Base-by-base conservation (phyloP, 2,329 filamentous ascomycete genomes). In the Eutypa lata region DNA sequence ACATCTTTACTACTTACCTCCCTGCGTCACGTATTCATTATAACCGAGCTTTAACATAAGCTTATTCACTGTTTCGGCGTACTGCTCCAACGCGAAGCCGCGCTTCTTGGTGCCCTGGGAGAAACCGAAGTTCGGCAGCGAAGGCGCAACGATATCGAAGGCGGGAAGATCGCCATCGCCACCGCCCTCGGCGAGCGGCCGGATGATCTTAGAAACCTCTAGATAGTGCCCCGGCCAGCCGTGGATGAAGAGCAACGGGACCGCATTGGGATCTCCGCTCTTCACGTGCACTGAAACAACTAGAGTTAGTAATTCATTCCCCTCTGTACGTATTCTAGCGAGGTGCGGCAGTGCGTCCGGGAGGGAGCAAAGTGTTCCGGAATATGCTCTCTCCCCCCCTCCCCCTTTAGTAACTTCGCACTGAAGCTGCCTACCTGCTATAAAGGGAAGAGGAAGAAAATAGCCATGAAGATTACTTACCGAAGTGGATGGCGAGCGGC, bases 31-130 rank as follows among this genome's bases (percentile, higher is more conserved):
- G 54, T 87, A 89, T 69, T 82, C 72, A 2, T 76, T 58, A 63
- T 88, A 91, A 0, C 86, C 86, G 2, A 91, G 76, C 13, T 78
- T 76, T 7, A 80, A 69, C 88, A 91, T 91, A 8, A 91, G 70
- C 52, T 83, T 84, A 66, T 91, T 81, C 57, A 82, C 73, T 0
- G 78, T 77, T 65, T 90, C 83, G 2, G 84, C 83, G 60, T 87
- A 86, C 57, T 87, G 80, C 19, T 74, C 72, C 16, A 82, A 61
- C 2, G 75, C 77, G 54, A 88, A 88, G 1, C 84, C 83, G 11
- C 70, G 65, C 66, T 81, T 74, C 48, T 70, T 71, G 1, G 68
- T 55, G 3, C 66, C 68, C 48, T 68, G 58, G 1, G 68, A 76
- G 68, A 83, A 78, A 59, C 78, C 73, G 55, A 74, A 80, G 46